Base-by-base conservation (phyloP, 345 rosid genomes). In the Hypericum perforatum region DNA sequence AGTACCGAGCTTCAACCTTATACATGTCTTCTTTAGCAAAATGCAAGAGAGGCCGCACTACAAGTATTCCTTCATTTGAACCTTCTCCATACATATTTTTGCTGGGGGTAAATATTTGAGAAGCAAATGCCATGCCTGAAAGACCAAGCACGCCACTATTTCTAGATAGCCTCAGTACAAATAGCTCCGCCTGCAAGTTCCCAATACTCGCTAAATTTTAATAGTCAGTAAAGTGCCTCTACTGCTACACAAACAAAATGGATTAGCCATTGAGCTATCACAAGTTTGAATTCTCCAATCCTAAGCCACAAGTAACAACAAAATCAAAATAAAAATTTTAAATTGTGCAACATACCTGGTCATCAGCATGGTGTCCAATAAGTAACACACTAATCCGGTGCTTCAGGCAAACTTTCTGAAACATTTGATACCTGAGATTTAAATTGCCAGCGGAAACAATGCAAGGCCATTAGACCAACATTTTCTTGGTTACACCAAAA, bases 81-180 rank as follows among this genome's bases (percentile, higher is more conserved):
- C 50, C 70, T 66, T 63, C 54, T 22, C 46, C 22, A 49, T 56
- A 60, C 49, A 65, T 62, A 68, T 73, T 68, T 15, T 59, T 5
- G 37, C 54, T 39, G 6, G 61, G 50, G 15, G 78, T 59, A 76
- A 79, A 85, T 53, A 87, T 59, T 70, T 85, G 82, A 7, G 92
- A 87, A 65, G 78, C 65, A 62, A 85, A 77, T 49, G 96, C 82
- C 76, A 80, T 91, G 49, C 95, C 92, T 42, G 94, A 89, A 64
- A 91, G 96, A 38, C 95, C 98, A 65, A 91, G 95, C 57, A 91
- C 86, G n/a, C 96, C 90, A 22, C 95, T 87, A 71, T 74, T 73
- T 22, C 98, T 95, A 52, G 98, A 91, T 67, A 89, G 61, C 75
- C 98, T 75, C 43, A 87, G 85, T 68, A 91, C 65, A 63, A 91